Evolutionary conservation across 768 basidiomycete genomes (phyloP).

Genomic region (Amanita rubescens): DNA sequence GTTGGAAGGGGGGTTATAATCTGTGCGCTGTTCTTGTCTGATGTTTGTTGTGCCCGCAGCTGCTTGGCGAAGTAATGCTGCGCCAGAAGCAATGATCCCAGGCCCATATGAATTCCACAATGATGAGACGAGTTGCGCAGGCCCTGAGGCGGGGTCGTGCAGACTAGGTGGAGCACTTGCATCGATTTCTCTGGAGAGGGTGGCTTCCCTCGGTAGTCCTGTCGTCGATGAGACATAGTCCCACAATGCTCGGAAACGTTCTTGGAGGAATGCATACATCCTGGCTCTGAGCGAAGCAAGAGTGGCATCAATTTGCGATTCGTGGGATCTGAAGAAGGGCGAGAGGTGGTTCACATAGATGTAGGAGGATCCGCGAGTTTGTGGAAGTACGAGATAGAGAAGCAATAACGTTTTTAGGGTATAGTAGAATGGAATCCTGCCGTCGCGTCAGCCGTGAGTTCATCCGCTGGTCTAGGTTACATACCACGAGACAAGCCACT

Average conservation of each 20-base stretch:
- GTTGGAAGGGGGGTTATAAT: conserved; percentile 13
- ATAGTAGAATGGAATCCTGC: conserved; percentile 87
- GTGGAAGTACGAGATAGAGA: conserved; percentile 85
- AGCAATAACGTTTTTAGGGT: conserved; percentile 76
- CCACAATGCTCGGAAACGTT: conserved; percentile 58
- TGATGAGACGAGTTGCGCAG: conserved; percentile 54
- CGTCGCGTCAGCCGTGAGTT: background rate
- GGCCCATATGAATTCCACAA: conserved; percentile 82
- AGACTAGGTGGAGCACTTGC: conserved; percentile 37
- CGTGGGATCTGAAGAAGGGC: conserved; percentile 79
- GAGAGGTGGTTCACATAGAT: conserved; percentile 74
- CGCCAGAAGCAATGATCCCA: conserved; percentile 56
- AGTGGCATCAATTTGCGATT: conserved; percentile 76
- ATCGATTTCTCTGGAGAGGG: conserved; percentile 15
- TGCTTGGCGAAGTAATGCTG: conserved; percentile 51
- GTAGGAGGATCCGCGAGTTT: conserved; percentile 82
- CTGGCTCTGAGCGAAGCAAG: conserved; percentile 58
- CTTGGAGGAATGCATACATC: conserved; percentile 58
- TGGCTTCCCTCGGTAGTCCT: conserved; percentile 30
- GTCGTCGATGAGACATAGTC: conserved; percentile 46
- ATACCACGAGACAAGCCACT: conserved; percentile 85
- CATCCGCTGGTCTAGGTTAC: conserved; percentile 16
- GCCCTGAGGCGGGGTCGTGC: conserved; percentile 51
- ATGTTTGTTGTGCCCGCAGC: conserved; percentile 27
- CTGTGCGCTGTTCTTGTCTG: conserved; percentile 22